A percentile compares a stretch with the other conserved stretches of the same genome.
Evolutionary conservation across 2,329 filamentous ascomycete species (phyloP).

Genomic region (Cytospora piceae): DNA sequence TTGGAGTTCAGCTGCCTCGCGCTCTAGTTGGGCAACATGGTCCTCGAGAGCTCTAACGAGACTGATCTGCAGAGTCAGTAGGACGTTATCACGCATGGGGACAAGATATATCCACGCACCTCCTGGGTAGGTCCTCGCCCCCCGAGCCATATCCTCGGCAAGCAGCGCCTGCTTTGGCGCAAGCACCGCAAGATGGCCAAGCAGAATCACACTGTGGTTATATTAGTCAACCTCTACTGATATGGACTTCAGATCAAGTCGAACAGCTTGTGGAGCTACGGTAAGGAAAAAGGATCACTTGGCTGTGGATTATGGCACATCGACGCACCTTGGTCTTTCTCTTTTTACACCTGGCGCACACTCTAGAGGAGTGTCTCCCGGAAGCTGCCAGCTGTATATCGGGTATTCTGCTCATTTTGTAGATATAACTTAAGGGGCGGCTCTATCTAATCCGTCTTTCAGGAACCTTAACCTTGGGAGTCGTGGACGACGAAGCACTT

Average conservation of each 20-base stretch:
- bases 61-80: not conserved
- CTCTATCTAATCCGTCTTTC: not conserved
- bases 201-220: constrained; percentile 15
- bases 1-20: constrained; percentile 15
- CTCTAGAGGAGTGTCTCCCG: constrained; percentile 21
- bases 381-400: constrained; percentile 22
- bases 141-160: constrained; percentile 19
- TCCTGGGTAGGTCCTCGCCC: constrained; percentile 16
- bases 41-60: constrained; percentile 18
- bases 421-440: not conserved
- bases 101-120: not conserved
- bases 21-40: constrained; percentile 17
- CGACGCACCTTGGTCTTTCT: constrained; percentile 22
- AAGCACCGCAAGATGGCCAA: constrained; percentile 16
- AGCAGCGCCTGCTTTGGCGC: constrained; percentile 20
- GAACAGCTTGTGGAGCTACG: constrained; percentile 8
- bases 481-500: not conserved
- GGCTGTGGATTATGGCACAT: constrained; percentile 13
- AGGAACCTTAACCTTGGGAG: not conserved
- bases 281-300: constrained; percentile 3
- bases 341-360: constrained; percentile 24
- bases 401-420: constrained; percentile 12
- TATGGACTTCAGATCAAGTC: not conserved
- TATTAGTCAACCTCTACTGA: not conserved
- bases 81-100: not conserved